These are phyloP conservation scores for Persicaria maculosa DNA, from an alignment of 148 eudicot species.

Conservation along the genomic window DNA sequence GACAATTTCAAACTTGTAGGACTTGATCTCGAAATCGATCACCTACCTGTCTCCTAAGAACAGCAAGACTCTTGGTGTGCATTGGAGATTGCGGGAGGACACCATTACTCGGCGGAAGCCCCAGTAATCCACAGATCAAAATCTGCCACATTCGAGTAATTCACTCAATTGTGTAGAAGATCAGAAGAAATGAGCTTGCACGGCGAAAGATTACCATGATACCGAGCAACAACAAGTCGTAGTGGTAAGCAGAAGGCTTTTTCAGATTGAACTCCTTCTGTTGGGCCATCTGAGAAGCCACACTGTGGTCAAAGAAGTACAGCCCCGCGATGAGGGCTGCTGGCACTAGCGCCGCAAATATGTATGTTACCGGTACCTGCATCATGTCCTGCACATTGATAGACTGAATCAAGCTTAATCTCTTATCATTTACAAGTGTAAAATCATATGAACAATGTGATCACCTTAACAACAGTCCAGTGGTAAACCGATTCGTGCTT, in stretches of 20 bases:
- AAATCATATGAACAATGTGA: background rate
- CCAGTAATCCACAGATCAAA: conserved; percentile 73
- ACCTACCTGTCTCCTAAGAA: conserved; percentile 68
- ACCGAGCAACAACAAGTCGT: conserved; percentile 74
- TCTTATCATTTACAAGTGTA: background rate
- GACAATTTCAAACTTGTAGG: background rate
- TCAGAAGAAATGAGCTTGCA: background rate
- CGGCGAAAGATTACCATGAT: conserved; percentile 40
- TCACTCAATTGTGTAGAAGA: background rate
- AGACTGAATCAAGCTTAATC: background rate
- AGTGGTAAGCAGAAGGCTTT: conserved; percentile 79
- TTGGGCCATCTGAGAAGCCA: conserved; percentile 90
- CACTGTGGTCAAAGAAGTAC: conserved; percentile 92
- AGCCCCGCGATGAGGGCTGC: conserved; percentile 92
- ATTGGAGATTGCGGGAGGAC: conserved; percentile 89
- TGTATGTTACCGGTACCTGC: conserved; percentile 52
- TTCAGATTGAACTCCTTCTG: conserved; percentile 87
- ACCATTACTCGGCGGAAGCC: conserved; percentile 84
- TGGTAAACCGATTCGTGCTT: conserved; percentile 55
- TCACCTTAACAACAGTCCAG: conserved; percentile 72
- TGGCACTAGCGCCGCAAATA: conserved; percentile 65
- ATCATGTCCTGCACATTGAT: conserved; percentile 54
- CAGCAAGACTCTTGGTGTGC: conserved; percentile 86
- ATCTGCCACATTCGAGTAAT: conserved; percentile 30
- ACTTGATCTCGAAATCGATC: too few species aligned